Conservation (phyloP, 352 stramenopile species). For the Globisporangium sylvaticum region DNA sequence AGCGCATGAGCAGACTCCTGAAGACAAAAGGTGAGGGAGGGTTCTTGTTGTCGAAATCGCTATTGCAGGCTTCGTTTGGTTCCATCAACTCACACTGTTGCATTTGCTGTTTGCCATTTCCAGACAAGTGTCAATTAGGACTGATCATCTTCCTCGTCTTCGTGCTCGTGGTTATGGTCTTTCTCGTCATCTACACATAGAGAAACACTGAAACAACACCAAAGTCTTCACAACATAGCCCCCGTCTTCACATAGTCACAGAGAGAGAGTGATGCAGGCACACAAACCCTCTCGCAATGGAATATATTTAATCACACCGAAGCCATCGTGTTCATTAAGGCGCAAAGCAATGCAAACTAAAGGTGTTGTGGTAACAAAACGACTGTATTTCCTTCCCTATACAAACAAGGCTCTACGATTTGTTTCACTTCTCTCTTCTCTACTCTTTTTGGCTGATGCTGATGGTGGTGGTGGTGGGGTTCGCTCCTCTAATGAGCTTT, state of each 20-base stretch:
- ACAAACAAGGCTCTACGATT: not conserved
- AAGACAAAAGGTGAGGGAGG: slow-evolving; percentile 69
- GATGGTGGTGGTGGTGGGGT: not conserved
- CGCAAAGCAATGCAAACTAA: not conserved
- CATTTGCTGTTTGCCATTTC: slow-evolving; percentile 1
- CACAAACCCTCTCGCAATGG: not conserved
- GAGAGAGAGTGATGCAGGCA: not conserved
- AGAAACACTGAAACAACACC: slow-evolving; percentile 3
- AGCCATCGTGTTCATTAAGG: not conserved
- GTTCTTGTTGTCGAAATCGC: not conserved
- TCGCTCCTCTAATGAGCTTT: not conserved
- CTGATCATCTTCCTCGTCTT: slow-evolving; percentile 69
- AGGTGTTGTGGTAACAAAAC: not conserved
- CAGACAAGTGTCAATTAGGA: slow-evolving; percentile 76
- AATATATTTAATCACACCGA: not conserved
- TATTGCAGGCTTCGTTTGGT: not conserved
- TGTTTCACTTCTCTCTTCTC: not conserved
- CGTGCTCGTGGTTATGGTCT: slow-evolving; percentile 70
- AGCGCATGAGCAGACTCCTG: slow-evolving; percentile 62
- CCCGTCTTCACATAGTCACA: not conserved
- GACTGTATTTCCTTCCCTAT: not conserved
- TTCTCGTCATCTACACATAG: slow-evolving; percentile 85
- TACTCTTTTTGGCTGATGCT: not conserved
- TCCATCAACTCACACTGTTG: not conserved
- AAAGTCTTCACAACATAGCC: not conserved